Evolutionary conservation across 2,329 filamentous ascomycete species (phyloP).

Genomic region (Alternaria consortialis): DNA sequence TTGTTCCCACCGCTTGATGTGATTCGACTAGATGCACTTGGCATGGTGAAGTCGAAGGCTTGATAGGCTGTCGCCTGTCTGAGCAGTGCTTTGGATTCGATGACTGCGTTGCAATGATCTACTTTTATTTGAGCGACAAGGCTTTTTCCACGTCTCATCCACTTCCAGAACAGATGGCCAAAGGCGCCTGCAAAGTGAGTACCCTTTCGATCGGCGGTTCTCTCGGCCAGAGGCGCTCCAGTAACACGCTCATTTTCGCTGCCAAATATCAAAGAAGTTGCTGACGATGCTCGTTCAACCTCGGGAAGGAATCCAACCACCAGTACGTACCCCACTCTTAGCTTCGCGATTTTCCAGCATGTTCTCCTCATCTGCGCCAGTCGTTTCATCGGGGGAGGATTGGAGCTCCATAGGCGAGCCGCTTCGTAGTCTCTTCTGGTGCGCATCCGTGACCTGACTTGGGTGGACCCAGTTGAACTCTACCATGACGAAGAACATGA

Average conservation of each 20-base stretch:
- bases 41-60: background rate
- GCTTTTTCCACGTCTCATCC: too few species aligned
- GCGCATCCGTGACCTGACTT: constrained; percentile 33
- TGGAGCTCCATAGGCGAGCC: constrained; percentile 15
- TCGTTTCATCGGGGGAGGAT: constrained; percentile 4
- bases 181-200: background rate
- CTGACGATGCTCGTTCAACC: background rate
- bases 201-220: too few species aligned
- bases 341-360: background rate
- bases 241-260: background rate
- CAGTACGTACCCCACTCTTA: background rate
- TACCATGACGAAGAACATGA: constrained; percentile 56
- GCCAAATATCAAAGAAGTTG: background rate
- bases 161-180: too few species aligned
- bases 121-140: background rate
- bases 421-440: constrained; percentile 17
- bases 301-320: background rate
- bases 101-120: background rate
- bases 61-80: too few species aligned
- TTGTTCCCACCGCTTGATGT: background rate
- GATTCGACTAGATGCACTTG: background rate
- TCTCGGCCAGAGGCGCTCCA: background rate
- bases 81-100: background rate
- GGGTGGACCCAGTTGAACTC: constrained; percentile 53
- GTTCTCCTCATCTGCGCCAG: constrained; percentile 3